Conservation (phyloP, 116 monocot species). For the Zostera marina region DNA sequence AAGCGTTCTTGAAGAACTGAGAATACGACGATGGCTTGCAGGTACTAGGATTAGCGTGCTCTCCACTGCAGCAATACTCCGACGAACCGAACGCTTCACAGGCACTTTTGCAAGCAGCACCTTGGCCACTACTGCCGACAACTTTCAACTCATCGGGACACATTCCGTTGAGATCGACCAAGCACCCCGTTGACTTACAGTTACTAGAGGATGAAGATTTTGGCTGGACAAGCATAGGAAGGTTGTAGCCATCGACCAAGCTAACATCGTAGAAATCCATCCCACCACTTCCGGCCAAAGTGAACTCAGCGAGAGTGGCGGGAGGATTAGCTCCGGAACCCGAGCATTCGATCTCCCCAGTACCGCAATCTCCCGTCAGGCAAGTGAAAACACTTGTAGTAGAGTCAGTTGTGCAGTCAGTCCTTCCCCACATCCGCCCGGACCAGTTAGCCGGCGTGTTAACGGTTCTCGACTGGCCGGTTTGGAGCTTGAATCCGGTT, state of each 20-base stretch:
- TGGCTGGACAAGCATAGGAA: constrained; percentile 40
- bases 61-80: constrained; percentile 85
- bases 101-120: constrained; percentile 57
- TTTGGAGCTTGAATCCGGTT: constrained; percentile 40
- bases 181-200: constrained; percentile 41
- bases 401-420: constrained; percentile 36
- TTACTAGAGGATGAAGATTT: constrained; percentile 13
- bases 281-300: constrained; percentile 48
- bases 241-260: constrained; percentile 85
- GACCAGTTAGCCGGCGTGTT: constrained; percentile 34
- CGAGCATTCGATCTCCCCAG: constrained; percentile 18
- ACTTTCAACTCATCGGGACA: constrained; percentile 36
- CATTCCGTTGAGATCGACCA: constrained; percentile 31
- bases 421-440: constrained; percentile 59
- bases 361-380: constrained; percentile 25
- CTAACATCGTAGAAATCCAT: constrained; percentile 90
- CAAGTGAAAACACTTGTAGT: constrained; percentile 26
- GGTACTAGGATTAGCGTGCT: constrained; percentile 38
- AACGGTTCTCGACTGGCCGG: constrained; percentile 21
- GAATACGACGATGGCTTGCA: constrained; percentile 55
- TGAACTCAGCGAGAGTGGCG: constrained; percentile 74
- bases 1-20: constrained; percentile 58
- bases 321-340: constrained; percentile 41
- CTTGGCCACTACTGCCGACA: neutral
- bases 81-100: constrained; percentile 61